Evolutionary conservation across 2,329 filamentous ascomycete species (phyloP), one percentile per base, ranked within the genome.

Genomic region (Beauveria medogensis): DNA sequence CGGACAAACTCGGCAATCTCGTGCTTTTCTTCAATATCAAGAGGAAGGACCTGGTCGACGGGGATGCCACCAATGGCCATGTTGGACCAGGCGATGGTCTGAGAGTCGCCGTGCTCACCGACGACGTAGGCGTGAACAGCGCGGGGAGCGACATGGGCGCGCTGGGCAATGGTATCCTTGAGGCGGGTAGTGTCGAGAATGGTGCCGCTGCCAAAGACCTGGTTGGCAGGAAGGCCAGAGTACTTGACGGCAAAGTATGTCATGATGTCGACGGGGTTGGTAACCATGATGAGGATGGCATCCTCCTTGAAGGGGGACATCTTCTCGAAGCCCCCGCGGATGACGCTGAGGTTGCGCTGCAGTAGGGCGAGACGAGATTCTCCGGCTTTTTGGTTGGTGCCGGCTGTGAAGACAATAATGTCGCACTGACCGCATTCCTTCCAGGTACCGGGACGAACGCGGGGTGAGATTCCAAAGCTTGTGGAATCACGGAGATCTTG

Each of bases 211-310:
- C 81, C 81, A 26, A 83, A 65, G 14, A 83, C 80, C 63, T 82
- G 81, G 10, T 65, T 68, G 43, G 72, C 66, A 0, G 80, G 80
- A 1, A 83, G 71, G 2, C 78, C 75, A 0, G 78, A 78, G 18
- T 80, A 67, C 51, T 77, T 71, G 37, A 75, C 74, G 4, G 77
- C 78, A 55, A 82, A 74, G 51, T 77, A 76, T 1, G 81, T 82
- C 40, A 83, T 70, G 30, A 83, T 71, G 65, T 84, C 81, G 22
- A 83, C 80, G 0, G 81, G 81, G 66, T 83, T 82, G 2, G 81
- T 75, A 3, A 83, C 79, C 1, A 83, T 69, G 1, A 84, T 69
- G 0, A 83, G 66, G 34, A 84, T 75, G 0, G 79, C 73, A 59
- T 80, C 73, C 3, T 73, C 68, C 28, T 70, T 71, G 60, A 83